Base-by-base conservation (phyloP, 1,284 basidiomycete genomes). In the Cryptococcus deneoformans region DNA sequence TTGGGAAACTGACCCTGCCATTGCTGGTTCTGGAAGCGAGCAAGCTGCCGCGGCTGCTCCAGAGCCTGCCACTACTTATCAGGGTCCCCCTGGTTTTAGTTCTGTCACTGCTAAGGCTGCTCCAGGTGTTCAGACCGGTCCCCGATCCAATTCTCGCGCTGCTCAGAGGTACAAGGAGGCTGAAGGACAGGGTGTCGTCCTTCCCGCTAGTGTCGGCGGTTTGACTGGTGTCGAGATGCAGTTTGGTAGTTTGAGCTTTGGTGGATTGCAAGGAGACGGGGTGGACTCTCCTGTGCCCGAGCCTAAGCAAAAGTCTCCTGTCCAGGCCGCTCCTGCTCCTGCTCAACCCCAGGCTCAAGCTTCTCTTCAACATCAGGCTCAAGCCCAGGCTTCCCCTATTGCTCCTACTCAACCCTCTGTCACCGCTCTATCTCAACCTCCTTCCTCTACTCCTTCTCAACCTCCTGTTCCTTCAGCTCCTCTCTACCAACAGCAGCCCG, bases 231-330 rank as follows among this genome's bases (percentile, higher is more conserved):
- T 79, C 57, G 77, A 77, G 59, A 72, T 78, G 64, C 76, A 79
- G 61, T 79, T 79, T 57, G 78, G 78, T 44, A 76, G 72, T 62
- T 64, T 79, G 53, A 78, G 73, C 71, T 77, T 79, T 55, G 77
- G 76, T 47, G 72, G 71, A 24, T 55, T 72, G 46, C 72, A 72
- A 58, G 75, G 74, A 16, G 76, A 78, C 56, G 73, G 72, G 38
- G 73, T 72, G 34, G 73, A 75, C 54, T 66, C 75, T 0, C 66
- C 61, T 24, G 60, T 67, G 49, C 51, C 59, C 34, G 57, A 65
- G 46, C 46, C 60, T 20, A 59, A 63, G 50, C 56, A 63, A 37
- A 64, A 68, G 58, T 48, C 65, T 45, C 60, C 59, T 44, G 58
- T 51, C 40, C 63, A 64, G 43, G 34, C 63, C 39, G 60, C 53